Base-by-base conservation (phyloP, 805 yeast genomes). In the Candida wancherniae region DNA sequence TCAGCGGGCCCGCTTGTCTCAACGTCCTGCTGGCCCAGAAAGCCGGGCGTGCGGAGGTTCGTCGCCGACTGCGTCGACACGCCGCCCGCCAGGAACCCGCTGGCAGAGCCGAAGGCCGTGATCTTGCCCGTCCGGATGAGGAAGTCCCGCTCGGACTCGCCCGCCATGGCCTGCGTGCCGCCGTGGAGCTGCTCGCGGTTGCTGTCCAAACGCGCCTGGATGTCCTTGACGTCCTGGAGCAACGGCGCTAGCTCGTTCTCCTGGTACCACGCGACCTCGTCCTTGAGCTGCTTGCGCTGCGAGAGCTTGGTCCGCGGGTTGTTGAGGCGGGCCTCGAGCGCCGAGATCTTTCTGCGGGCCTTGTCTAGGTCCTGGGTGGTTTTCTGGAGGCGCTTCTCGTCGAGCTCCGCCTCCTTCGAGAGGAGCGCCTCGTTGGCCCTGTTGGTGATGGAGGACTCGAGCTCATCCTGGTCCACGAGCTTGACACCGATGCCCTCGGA, bases 121-220 rank as follows among this genome's bases (percentile, higher is more conserved):
- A 87, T 75, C 53, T 86, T 79, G 17, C 98, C 98, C 0, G 90
- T 88, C 42, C 98, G 69, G 0, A 92, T 74, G 38, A 92, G 64
- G 49, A 58, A 88, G 29, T 88, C 97, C 34, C 75, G 75, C 48
- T 82, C 83, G 0, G 86, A 58, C 49, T 92, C 97, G n/a, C 73
- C 83, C 2, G 11, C 28, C 25, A 16, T n/a, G 15, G 36, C 32
- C 3, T 28, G 29, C 20, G 34, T 33, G 21, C 37, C 6, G 33
- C 57, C 58, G 7, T 44, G 43, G 13, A 81, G 50, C 37, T 81
- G 66, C 18, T 47, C 66, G 34, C 37, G 42, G 36, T 42, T 51
- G 22, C 55, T 56, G 34, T 36, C 57, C 53, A 44, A 80, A 27
- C 70, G 31, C 4, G 19, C 34, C 9, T 33, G 47, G 25, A 65